Evolutionary conservation across 2,329 filamentous ascomycete species (phyloP), one percentile per base, ranked within the genome.

Genomic region (Monilinia laxa): DNA sequence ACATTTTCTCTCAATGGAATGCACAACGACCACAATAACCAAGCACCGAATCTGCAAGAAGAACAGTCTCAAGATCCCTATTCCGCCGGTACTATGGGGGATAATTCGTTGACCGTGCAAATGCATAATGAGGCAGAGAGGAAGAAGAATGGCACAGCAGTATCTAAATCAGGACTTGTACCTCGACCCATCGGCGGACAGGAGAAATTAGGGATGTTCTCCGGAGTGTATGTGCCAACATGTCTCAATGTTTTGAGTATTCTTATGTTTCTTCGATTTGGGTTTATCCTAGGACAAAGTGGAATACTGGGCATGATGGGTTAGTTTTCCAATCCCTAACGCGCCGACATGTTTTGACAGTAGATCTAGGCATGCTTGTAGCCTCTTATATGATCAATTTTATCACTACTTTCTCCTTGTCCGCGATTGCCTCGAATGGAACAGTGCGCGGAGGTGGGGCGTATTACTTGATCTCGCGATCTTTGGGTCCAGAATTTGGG

Each of bases 191-290:
- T 76, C 66, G 75, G 75, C 35, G 75, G 74, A 14, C 76, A 76
- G 20, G 79, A 84, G 72, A 95, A 95, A 79, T 82, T 96, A 67
- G 90, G 90, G 49, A 88, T 87, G 11, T 87, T 92, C 71, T 91
- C 88, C 4, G 90, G 90, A 10, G 90, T 96, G 58, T 96, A 93
- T 76, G 90, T 96, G 20, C 92, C 92, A 1, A 92, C 92, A n/a
- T 93, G 89, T 69, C 81, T 96, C 71, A 96, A 95, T 77, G 92
- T 96, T 53, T 80, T 96, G 71, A 94, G 91, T 73, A 96, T 96
- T 78, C 84, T 96, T 69, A 96, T 96, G 91, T 96, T 96, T 79
- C 82, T 96, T 73, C 87, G 92, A 28, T 96, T 96, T 77, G 92
- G 92, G 28, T 88, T 92, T 73, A 91, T 96, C 67, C 81, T 96